Evolutionary conservation across 345 rosid species (phyloP), one percentile per base, ranked within the genome.

Genomic region (Sonneratia alba): DNA sequence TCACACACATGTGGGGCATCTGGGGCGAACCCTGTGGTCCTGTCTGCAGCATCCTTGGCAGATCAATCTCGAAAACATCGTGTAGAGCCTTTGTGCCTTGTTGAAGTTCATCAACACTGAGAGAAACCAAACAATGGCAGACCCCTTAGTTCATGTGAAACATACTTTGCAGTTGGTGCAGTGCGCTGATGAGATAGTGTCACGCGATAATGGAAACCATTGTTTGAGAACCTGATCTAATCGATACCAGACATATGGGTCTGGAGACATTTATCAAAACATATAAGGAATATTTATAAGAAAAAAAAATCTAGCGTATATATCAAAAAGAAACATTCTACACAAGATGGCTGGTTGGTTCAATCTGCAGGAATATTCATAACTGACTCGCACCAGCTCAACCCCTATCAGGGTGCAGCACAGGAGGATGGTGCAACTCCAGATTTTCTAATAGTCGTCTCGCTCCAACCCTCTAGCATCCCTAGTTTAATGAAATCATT

Each of bases 1-100:
- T 91, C 89, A 13, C 97, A 94, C 22, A 74, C 74, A 18, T 78
- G 67, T 59, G 89, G 56, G 56, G 85, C 66, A 57, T 84, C 21
- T n/a, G 76, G 71, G 36, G 89, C 69, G 71, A 53, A 63, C 79
- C 81, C 65, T 74, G 84, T 4, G 88, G 79, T 74, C 84, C 87
- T 49, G 55, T 69, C 78, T 83, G 81, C 69, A n/a, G 75, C 86
- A 94, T 71, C 24, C 79, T 78, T 8, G 91, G 85, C 67, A 94
- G 74, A 80, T 94, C 98, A 32, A 79, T 74, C 68, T 87, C 93
- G 79, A 91, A 85, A 73, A 93, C 97, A 76, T 89, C 92, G 3
- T 57, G 80, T 72, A 93, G 85, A 32, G 87, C 91, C 81, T 85
- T 87, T 21, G 85, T 77, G 36, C 89, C 97, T 85, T 87, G 85